phyloP scores from a whole-genome alignment of 140 eudicot genomes.

The Bidens hawaiensis region DNA sequence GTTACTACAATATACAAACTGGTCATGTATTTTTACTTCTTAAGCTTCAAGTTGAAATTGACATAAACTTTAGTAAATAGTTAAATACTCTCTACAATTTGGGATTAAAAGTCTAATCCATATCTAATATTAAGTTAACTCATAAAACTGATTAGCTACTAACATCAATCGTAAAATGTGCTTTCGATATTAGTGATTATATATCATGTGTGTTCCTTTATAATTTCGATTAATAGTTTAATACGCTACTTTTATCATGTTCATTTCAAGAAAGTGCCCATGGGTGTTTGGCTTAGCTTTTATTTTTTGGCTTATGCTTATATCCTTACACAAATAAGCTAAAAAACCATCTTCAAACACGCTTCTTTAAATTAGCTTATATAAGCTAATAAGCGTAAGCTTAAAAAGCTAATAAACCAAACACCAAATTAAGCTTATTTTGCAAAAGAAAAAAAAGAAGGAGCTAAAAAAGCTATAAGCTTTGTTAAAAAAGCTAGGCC shows the following conservation, averaged over 20 bases:
- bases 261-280: background rate
- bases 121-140: background rate
- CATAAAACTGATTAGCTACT: background rate
- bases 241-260: background rate
- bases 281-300: too few species aligned
- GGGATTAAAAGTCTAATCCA: background rate
- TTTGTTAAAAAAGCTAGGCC: too few species aligned
- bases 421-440: too few species aligned
- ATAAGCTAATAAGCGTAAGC: too few species aligned
- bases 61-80: background rate
- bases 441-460: too few species aligned
- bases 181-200: background rate
- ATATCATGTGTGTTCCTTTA: background rate
- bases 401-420: too few species aligned
- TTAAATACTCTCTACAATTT: background rate
- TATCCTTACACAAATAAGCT: too few species aligned
- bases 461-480: too few species aligned
- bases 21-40: background rate
- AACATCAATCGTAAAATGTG: background rate
- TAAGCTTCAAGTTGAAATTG: constrained; percentile 1
- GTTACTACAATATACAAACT: background rate
- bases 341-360: too few species aligned
- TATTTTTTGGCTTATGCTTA: too few species aligned
- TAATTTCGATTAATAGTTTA: background rate
- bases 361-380: too few species aligned